A percentile compares a stretch with the other conserved stretches of the same genome.
These are phyloP conservation scores for Eucalyptus erythrocorys DNA, from an alignment of 345 rosid species.

Conservation along the genomic window DNA sequence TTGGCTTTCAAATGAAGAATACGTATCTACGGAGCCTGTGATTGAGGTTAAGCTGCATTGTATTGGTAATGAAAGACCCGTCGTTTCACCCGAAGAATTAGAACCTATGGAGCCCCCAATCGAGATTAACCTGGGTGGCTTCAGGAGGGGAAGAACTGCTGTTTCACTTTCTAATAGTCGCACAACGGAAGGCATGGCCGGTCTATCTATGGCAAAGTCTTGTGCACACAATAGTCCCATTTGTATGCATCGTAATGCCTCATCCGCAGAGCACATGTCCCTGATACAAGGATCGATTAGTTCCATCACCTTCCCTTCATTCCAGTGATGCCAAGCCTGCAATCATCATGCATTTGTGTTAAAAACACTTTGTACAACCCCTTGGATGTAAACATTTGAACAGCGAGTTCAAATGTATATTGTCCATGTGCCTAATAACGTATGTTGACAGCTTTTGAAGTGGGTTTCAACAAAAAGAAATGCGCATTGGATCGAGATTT, in stretches of 20 bases:
- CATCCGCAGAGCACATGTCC: no score
- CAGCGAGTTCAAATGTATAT: no score
- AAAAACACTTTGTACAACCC: no score
- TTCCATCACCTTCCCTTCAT: no score
- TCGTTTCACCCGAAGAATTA: background rate
- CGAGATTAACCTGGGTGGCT: conserved; percentile 46
- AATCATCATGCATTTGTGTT: no score
- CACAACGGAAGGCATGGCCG: conserved; percentile 54
- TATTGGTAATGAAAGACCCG: background rate
- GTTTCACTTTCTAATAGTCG: conserved; percentile 61
- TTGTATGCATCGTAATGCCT: no score
- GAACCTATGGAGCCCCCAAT: conserved; percentile 26
- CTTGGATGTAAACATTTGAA: no score
- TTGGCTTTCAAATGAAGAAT: background rate
- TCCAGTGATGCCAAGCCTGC: no score
- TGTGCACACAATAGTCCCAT: conserved; percentile 81
- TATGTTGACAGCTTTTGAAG: background rate
- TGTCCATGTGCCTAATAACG: no score
- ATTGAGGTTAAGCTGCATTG: background rate
- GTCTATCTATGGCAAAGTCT: conserved; percentile 56
- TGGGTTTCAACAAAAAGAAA: background rate
- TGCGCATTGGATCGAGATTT: background rate
- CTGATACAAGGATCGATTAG: no score
- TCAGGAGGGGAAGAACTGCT: conserved; percentile 37
- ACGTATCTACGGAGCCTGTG: no score